Evolutionary conservation across 441 rosid genomes (phyloP).

Genomic region (Bruguiera hainesii): DNA sequence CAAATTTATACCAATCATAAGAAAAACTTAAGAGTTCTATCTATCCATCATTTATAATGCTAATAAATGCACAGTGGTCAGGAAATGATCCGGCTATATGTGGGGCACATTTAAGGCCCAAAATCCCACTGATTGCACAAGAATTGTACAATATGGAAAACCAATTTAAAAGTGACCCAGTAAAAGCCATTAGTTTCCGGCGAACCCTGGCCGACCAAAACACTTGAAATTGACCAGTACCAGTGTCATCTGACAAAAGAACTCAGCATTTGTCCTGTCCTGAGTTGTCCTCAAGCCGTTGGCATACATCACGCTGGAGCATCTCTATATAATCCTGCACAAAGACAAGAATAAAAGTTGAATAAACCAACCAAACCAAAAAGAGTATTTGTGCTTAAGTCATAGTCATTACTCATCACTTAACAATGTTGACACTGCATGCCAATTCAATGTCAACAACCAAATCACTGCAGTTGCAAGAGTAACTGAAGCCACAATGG

Average conservation of each 20-base stretch:
- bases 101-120: conserved; percentile 11
- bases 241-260: background rate
- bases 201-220: background rate
- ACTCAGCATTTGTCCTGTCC: conserved; percentile 22
- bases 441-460: background rate
- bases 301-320: conserved; percentile 46
- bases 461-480: background rate
- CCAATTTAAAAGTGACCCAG: background rate
- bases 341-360: background rate
- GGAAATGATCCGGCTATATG: conserved; percentile 1
- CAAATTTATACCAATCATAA: too few relatives aligned
- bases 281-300: conserved; percentile 32
- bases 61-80: conserved; percentile 7
- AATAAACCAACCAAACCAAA: background rate
- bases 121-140: conserved; percentile 26
- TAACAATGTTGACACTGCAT: background rate
- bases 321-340: conserved; percentile 66
- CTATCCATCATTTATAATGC: background rate
- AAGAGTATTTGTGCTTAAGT: background rate
- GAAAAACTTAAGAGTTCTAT: too few relatives aligned
- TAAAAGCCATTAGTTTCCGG: background rate
- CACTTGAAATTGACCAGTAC: background rate
- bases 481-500: background rate
- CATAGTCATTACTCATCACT: background rate
- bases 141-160: conserved; percentile 1